phyloP scores from a whole-genome alignment of 2,329 filamentous ascomycete genomes.

The Penicillium sp. region DNA sequence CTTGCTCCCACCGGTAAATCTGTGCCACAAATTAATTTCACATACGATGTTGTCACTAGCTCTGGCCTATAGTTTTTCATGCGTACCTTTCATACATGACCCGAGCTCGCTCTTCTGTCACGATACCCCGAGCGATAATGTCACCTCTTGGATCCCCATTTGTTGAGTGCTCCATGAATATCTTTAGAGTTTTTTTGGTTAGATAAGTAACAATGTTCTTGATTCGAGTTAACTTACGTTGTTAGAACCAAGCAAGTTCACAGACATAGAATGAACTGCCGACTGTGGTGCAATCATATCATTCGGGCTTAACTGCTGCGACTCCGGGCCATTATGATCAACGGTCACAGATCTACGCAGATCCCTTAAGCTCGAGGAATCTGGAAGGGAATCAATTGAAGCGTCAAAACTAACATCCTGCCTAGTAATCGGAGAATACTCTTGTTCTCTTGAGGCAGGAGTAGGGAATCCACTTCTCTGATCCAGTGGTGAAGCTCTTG shows the following conservation, averaged over 20 bases:
- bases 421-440: constrained; percentile 24
- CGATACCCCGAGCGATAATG: constrained; percentile 32
- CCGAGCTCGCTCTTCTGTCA: constrained; percentile 34
- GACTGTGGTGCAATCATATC: constrained; percentile 40
- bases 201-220: background rate
- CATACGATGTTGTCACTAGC: background rate
- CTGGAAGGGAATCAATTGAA: constrained; percentile 24
- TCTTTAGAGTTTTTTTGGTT: constrained; percentile 12
- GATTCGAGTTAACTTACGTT: constrained; percentile 19
- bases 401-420: constrained; percentile 21
- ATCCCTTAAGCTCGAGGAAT: constrained; percentile 16
- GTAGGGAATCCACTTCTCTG: constrained; percentile 24
- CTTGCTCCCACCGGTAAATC: constrained; percentile 35
- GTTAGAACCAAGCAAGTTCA: constrained; percentile 32
- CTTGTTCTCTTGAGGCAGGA: constrained; percentile 26
- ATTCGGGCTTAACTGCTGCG: constrained; percentile 35
- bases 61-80: background rate
- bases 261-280: constrained; percentile 38
- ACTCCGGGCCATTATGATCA: constrained; percentile 30
- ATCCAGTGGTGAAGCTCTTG: constrained; percentile 19
- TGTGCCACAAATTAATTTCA: constrained; percentile 4
- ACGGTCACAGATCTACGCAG: constrained; percentile 24
- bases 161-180: constrained; percentile 32
- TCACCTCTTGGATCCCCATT: constrained; percentile 31
- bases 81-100: constrained; percentile 37